Evolutionary conservation across 2,329 filamentous ascomycete species (phyloP).

Genomic region (Phaeosphaeria sp.): DNA sequence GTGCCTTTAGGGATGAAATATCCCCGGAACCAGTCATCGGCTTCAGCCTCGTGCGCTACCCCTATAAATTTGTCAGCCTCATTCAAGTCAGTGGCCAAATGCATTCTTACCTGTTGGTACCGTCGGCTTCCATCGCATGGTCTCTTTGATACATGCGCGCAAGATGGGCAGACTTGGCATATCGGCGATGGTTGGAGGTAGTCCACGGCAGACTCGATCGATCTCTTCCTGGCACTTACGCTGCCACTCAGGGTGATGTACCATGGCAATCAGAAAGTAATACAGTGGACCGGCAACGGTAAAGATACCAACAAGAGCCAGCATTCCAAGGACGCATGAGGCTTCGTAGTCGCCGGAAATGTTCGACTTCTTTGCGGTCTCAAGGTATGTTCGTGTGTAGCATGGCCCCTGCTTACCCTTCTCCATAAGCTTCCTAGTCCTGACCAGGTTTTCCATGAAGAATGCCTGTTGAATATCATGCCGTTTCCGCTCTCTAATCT

Average conservation of each 20-base stretch:
- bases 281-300: slow-evolving; percentile 47
- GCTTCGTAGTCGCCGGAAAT: slow-evolving; percentile 48
- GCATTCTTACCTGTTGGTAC: slow-evolving; percentile 48
- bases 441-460: slow-evolving; percentile 58
- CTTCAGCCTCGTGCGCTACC: slow-evolving; percentile 59
- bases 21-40: slow-evolving; percentile 58
- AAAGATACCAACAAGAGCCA: slow-evolving; percentile 49
- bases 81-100: slow-evolving; percentile 11
- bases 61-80: slow-evolving; percentile 36
- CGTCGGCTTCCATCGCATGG: slow-evolving; percentile 55
- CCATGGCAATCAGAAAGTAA: slow-evolving; percentile 47
- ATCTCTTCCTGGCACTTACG: slow-evolving; percentile 43
- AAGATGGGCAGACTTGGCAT: slow-evolving; percentile 52
- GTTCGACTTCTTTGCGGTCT: slow-evolving; percentile 49
- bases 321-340: slow-evolving; percentile 48
- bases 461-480: slow-evolving; percentile 61
- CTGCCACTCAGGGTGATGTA: slow-evolving; percentile 47
- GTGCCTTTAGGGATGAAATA: slow-evolving; percentile 59
- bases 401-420: slow-evolving; percentile 41
- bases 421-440: slow-evolving; percentile 42
- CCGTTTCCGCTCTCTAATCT: slow-evolving; percentile 58
- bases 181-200: slow-evolving; percentile 44
- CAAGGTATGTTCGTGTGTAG: slow-evolving; percentile 42
- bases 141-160: slow-evolving; percentile 56
- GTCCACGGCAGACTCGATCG: slow-evolving; percentile 34